Conservation (phyloP, 805 yeast species). For the Jamesozyma lodderae region DNA sequence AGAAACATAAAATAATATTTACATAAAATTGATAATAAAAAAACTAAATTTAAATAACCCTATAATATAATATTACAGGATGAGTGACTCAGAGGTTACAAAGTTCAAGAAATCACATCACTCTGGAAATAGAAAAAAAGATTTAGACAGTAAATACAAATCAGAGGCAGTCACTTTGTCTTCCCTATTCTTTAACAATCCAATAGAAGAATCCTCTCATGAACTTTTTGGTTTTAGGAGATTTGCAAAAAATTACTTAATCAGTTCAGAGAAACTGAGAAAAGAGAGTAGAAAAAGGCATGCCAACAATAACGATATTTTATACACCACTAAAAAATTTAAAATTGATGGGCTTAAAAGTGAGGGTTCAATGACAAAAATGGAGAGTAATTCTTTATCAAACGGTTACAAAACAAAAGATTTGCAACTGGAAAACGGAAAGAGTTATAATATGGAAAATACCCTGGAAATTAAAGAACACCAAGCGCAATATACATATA, state of each 20-base stretch:
- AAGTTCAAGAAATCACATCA: no score
- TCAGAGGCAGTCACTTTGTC: background rate
- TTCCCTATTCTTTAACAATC: background rate
- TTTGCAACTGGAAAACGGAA: no score
- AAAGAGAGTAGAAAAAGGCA: background rate
- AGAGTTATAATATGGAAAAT: no score
- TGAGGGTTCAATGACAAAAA: no score
- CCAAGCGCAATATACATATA: no score
- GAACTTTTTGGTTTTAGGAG: slow-evolving; percentile 25
- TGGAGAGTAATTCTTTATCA: no score
- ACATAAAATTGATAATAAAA: no score
- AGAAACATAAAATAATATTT: no score
- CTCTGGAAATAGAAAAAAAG: background rate
- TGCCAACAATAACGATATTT: background rate
- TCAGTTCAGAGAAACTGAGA: slow-evolving; percentile 5
- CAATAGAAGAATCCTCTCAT: slow-evolving; percentile 1
- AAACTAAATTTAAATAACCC: background rate
- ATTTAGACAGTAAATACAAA: background rate
- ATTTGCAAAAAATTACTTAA: slow-evolving; percentile 20
- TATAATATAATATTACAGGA: background rate
- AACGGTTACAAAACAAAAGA: no score
- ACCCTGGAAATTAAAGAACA: no score
- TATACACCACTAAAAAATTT: background rate
- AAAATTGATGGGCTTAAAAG: slow-evolving; percentile 2
- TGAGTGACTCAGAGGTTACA: no score